Percentiles rank a stretch among this genome's conserved stretches.
These are phyloP conservation scores for Alternaria tenuissima DNA, from an alignment of 2,329 filamentous ascomycete genomes.

Conservation along the genomic window DNA sequence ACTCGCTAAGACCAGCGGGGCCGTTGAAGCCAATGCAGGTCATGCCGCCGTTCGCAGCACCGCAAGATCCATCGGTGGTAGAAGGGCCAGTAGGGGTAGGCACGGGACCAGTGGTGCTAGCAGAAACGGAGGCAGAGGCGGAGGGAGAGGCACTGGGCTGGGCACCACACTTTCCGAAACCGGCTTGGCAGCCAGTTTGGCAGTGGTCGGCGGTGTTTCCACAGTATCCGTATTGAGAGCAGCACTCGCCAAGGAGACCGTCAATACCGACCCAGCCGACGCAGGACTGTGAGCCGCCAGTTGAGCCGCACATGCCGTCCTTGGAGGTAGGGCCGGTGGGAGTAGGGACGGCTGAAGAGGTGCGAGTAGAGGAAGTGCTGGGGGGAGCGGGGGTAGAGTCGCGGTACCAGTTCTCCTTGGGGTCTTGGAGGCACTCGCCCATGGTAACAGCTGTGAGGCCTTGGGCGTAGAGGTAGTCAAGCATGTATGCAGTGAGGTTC, in stretches of 20 bases:
- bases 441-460: constrained; percentile 57
- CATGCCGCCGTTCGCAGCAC: constrained; percentile 23
- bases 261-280: constrained; percentile 35
- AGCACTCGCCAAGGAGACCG: constrained; percentile 51
- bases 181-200: constrained; percentile 32
- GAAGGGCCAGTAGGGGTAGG: constrained; percentile 11
- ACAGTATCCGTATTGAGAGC: constrained; percentile 54
- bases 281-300: constrained; percentile 24
- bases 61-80: constrained; percentile 34
- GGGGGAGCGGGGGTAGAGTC: constrained; percentile 45
- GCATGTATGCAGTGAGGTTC: constrained; percentile 55
- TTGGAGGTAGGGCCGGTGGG: constrained; percentile 32
- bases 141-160: constrained; percentile 10
- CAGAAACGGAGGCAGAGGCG: constrained; percentile 2
- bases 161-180: constrained; percentile 23
- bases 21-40: constrained; percentile 41
- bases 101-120: constrained; percentile 51
- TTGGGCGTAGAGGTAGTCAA: constrained; percentile 48
- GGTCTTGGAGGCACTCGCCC: constrained; percentile 59
- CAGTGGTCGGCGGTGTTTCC: constrained; percentile 36
- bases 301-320: constrained; percentile 32
- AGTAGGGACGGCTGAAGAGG: constrained; percentile 24
- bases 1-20: constrained; percentile 43
- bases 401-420: constrained; percentile 59
- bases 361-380: constrained; percentile 33